phyloP scores from a whole-genome alignment of 495 filamentous ascomycete species.

The Tuber microsphaerosporum region DNA sequence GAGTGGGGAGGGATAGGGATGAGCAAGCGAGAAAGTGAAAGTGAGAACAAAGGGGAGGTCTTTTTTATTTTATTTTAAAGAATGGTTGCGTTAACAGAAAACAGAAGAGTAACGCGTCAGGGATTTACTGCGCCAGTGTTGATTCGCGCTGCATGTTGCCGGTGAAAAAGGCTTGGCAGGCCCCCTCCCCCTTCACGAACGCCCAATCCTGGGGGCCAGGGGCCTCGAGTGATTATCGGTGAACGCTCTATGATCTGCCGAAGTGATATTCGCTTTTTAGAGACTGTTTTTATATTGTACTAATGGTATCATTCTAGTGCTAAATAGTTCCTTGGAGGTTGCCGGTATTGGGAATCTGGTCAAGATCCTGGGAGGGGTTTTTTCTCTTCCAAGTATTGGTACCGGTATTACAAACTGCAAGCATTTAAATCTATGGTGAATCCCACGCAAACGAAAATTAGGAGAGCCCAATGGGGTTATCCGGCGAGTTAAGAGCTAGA shows the following conservation, averaged over 20 bases:
- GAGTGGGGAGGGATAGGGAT: background rate
- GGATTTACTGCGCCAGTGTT: background rate
- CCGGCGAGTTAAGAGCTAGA: background rate
- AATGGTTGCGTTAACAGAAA: background rate
- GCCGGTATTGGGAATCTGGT: background rate
- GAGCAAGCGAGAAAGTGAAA: background rate
- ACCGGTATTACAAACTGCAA: background rate
- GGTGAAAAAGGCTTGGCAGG: background rate
- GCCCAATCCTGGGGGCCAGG: background rate
- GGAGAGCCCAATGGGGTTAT: background rate
- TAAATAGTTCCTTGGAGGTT: background rate
- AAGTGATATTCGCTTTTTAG: background rate
- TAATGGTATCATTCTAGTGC: background rate
- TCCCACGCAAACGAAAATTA: background rate
- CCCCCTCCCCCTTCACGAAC: background rate
- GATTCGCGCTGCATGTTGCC: background rate
- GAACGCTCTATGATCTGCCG: background rate
- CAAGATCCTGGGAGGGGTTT: background rate
- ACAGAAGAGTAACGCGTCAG: background rate
- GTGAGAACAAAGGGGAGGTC: background rate
- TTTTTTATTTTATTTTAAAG: background rate
- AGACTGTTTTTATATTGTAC: background rate
- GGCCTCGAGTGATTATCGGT: background rate
- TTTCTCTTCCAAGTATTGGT: background rate
- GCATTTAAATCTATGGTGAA: background rate